A percentile compares a stretch with the other conserved stretches of the same genome.
These are phyloP conservation scores for Ophiostoma angusticollis DNA, from an alignment of 2,329 filamentous ascomycete species.

Conservation along the genomic window DNA sequence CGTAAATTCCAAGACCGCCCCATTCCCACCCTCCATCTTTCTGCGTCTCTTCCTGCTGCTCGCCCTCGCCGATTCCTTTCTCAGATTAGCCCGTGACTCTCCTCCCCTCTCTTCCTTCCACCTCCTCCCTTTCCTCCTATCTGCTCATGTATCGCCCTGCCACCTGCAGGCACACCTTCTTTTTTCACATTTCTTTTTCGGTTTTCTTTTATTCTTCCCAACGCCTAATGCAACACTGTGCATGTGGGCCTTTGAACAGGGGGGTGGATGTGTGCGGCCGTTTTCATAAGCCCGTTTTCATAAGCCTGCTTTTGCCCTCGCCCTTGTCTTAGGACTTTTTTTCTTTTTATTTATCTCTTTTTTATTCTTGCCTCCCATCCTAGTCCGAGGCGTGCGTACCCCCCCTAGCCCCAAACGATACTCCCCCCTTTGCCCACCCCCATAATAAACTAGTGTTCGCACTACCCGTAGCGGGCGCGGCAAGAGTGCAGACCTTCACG, in stretches of 20 bases:
- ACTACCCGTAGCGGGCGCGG: slow-evolving; percentile 8
- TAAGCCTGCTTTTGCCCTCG: no score
- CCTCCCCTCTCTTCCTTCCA: neutral
- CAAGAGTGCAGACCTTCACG: slow-evolving; percentile 12
- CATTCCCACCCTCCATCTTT: neutral
- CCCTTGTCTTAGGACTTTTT: no score
- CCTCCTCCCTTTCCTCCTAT: neutral
- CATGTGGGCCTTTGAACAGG: no score
- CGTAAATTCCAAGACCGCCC: slow-evolving; percentile 1
- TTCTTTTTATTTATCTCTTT: neutral
- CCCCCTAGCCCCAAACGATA: slow-evolving; percentile 10
- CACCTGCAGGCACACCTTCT: no score
- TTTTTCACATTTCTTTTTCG: no score
- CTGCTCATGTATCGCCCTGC: no score
- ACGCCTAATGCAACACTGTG: no score
- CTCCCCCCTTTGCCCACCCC: slow-evolving; percentile 3
- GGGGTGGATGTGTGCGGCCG: no score
- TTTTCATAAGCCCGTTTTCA: no score
- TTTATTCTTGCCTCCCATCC: neutral
- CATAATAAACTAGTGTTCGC: slow-evolving; percentile 6
- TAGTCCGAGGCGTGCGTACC: no score
- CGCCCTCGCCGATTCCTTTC: slow-evolving; percentile 8
- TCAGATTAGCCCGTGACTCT: neutral
- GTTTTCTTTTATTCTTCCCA: no score
- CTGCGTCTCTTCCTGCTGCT: slow-evolving; percentile 1